Conservation (phyloP, 495 filamentous ascomycete species). For the Hypoxylon cercidicola region DNA sequence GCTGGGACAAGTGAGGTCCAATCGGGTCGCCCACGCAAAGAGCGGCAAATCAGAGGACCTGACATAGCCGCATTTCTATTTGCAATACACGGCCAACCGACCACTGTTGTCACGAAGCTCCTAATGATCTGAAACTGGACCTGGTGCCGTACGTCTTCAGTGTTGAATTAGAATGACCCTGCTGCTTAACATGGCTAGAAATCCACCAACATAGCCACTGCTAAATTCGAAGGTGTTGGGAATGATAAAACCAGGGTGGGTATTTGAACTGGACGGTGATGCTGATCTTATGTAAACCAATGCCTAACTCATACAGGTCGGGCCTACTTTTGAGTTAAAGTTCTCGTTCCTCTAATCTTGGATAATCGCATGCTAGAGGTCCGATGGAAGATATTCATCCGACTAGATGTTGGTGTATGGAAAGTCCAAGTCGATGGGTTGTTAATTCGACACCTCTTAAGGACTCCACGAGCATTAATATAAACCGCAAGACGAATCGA, state of each 20-base stretch:
- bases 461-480: not conserved
- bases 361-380: too few relatives aligned
- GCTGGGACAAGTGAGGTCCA: slow-evolving; percentile 60
- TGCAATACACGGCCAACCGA: not conserved
- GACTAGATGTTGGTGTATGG: too few relatives aligned
- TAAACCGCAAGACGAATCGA: slow-evolving; percentile 2
- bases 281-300: too few relatives aligned
- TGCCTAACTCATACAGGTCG: too few relatives aligned
- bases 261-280: too few relatives aligned
- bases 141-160: not conserved
- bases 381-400: too few relatives aligned
- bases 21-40: slow-evolving; percentile 61
- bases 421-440: not conserved
- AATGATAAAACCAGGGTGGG: too few relatives aligned
- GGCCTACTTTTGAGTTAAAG: too few relatives aligned
- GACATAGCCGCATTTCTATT: slow-evolving; percentile 22
- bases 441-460: not conserved
- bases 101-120: not conserved
- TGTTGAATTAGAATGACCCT: not conserved
- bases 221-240: not conserved
- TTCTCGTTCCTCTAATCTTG: too few relatives aligned
- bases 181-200: not conserved
- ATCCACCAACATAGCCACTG: not conserved
- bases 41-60: slow-evolving; percentile 61
- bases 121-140: not conserved